These are phyloP conservation scores for Scheffersomyces illinoinensis DNA, from an alignment of 1,139 yeast species.

Conservation along the genomic window DNA sequence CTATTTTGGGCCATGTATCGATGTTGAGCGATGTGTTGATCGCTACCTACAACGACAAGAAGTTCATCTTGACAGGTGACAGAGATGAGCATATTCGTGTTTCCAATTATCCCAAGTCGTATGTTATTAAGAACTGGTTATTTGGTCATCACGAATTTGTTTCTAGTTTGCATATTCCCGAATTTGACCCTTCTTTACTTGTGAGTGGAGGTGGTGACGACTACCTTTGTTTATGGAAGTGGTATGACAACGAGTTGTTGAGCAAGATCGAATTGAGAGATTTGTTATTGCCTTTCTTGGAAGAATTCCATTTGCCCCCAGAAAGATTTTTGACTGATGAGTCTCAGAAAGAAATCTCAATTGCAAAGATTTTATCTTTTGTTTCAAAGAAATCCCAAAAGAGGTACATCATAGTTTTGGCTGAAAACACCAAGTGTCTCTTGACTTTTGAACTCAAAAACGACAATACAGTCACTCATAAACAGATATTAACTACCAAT, in stretches of 20 bases:
- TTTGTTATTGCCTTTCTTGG: conserved; percentile 49
- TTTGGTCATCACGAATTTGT: conserved; percentile 89
- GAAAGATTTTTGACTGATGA: conserved; percentile 60
- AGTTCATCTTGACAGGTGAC: conserved; percentile 77
- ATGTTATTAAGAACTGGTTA: conserved; percentile 75
- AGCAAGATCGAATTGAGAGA: conserved; percentile 52
- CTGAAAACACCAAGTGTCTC: conserved; percentile 59
- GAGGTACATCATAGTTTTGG: conserved; percentile 44
- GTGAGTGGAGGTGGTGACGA: conserved; percentile 93
- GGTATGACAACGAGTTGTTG: conserved; percentile 50
- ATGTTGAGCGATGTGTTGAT: conserved; percentile 78
- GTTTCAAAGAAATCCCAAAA: conserved; percentile 13
- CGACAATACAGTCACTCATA: conserved; percentile 19
- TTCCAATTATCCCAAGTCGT: conserved; percentile 79
- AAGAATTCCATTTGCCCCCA: conserved; percentile 65
- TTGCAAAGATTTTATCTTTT: conserved; percentile 45
- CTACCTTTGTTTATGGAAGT: conserved; percentile 75
- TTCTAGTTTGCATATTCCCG: conserved; percentile 58
- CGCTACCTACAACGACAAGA: conserved; percentile 44
- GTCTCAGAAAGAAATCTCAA: conserved; percentile 53
- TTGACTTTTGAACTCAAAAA: conserved; percentile 40
- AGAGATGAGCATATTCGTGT: conserved; percentile 95
- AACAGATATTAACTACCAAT: conserved; percentile 27
- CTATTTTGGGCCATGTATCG: conserved; percentile 93
- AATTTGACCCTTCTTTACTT: conserved; percentile 46